Base-by-base conservation (phyloP, 2,329 filamentous ascomycete genomes). In the Fusarium concolor region DNA sequence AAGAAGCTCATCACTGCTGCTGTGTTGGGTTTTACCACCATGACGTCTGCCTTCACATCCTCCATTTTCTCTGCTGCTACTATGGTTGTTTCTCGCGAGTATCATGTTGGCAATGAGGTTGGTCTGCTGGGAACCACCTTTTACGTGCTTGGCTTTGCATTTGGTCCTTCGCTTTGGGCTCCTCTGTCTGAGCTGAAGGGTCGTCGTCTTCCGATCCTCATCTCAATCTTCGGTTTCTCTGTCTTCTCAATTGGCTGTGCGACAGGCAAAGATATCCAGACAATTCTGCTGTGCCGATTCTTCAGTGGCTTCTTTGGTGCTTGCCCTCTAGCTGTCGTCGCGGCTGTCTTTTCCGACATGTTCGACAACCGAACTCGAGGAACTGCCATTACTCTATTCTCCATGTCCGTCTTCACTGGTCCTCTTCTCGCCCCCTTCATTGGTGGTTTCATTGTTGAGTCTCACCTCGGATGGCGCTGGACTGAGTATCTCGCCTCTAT, bases 51-150 rank as follows among this genome's bases (percentile, higher is more conserved):
- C 6, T 94, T 94, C 74, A 88, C 90, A 1, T 90, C 88, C n/a
- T 90, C 87, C 78, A 89, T 94, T 74, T 94, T 92, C 80, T 92
- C 90, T 2, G 81, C 89, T 24, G 90, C 90, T 8, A 92, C 89
- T 2, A 68, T 71, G 10, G 75, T 81, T 18, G 83, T 94, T 12
- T 85, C 87, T 6, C 56, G 62, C 4, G 77, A 89, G 70, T 94
- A 89, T 71, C 70, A 82, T 62, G 90, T 93, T 31, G 86, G 85
- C 17, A 75, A 77, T 7, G 87, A 90, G 72, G 87, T 92, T 42
- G 86, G 87, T 45, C 75, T 90, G 6, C 79, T 93, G 12, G 89
- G 90, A 20, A 84, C 92, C 1, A 89, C 89, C 1, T 83, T 92
- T 50, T 93, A 89, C 79, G 89, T 92, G n/a, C 78, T 92, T 10